Base-by-base conservation (phyloP, 1,284 basidiomycete species). In the Marasmius tenuissimus region DNA sequence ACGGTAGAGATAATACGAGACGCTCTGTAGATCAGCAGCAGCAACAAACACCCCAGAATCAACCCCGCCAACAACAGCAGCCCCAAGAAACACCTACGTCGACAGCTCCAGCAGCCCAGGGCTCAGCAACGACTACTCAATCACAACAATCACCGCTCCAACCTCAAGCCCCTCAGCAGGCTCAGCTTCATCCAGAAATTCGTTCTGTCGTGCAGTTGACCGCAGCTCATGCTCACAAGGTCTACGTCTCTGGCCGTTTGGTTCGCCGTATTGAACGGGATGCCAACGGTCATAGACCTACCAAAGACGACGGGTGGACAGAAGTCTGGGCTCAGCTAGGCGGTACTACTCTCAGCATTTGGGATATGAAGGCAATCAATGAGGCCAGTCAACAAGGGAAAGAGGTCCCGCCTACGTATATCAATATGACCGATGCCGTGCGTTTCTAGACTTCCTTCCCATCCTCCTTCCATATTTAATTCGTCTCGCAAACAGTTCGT, bases 311-410 rank as follows among this genome's bases (percentile, higher is more conserved):
- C 35, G 91, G 91, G n/a, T 96, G 94, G 94, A 81, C 84, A 8
- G 85, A 93, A n/a, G 89, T 97, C 9, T 97, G 94, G 94, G 92
- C 92, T 1, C 96, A 98, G 76, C 81, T 98, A 34, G 92, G 92
- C 49, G 96, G 96, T 5, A 97, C 95, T 8, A 96, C 94, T 8
- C 83, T 98, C 60, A 96, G 94, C 68, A 81, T 94, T 48, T 96
- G 94, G 93, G 91, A 93, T 72, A 95, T 95, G 87, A 84, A 85
- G 68, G 85, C 89, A 66, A 88, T 96, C 61, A 85, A 92, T 64
- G 87, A 91, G 73, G 93, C 94, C 4, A 93, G 86, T 67, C 85
- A 84, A 68, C 80, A 87, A 66, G 93, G 93, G 9, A 85, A 77
- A 65, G 92, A 96, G 76, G 92, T 94, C 4, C 93, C 93, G 4